Base-by-base conservation (phyloP, 768 basidiomycete species). In the Cubamyces lactineus region DNA sequence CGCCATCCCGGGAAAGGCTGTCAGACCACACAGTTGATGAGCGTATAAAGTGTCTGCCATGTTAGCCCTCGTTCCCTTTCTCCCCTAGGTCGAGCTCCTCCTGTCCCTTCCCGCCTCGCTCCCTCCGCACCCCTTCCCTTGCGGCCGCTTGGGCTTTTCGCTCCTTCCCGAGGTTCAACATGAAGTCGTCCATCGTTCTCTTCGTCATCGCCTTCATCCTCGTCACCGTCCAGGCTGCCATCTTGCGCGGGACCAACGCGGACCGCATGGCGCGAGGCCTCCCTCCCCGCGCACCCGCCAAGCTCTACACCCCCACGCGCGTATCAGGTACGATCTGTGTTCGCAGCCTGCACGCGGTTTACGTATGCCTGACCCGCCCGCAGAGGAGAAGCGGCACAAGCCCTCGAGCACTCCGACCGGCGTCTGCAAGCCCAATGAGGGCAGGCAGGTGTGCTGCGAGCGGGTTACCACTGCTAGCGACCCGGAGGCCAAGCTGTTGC, bases 251-350 rank as follows among this genome's bases (percentile, higher is more conserved):
- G 24, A 56, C 59, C 12, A 65, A 65, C 56, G 64, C 59, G n/a
- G 51, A 58, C 28, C 64, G 64, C 46, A 53, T 65, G 55, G 64
- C 64, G 43, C 64, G 64, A 24, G 64, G 64, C 47, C 64, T 65
- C 30, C 59, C 59, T 11, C 64, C 64, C 1, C 64, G 59, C 51
- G 45, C 64, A 3, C 64, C 64, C 15, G 16, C 42, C 55, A 65
- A 49, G 40, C 56, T 61, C 21, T 61, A 53, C 56, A 52, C 46
- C 13, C 55, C 59, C 43, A 19, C 55, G 3, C 45, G 40, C 28
- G 38, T 42, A 19, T 13, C 39, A 5, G 42, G 62, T 59, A 59
- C 15, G 62, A 28, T 51, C 8, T 48, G 24, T 40, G 28, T 11
- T 34, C 34, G 9, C 34, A 34, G 34, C 5, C 34, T 11, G 11